These are phyloP conservation scores for Fusarium udum DNA, from an alignment of 2,329 filamentous ascomycete genomes.

Conservation along the genomic window DNA sequence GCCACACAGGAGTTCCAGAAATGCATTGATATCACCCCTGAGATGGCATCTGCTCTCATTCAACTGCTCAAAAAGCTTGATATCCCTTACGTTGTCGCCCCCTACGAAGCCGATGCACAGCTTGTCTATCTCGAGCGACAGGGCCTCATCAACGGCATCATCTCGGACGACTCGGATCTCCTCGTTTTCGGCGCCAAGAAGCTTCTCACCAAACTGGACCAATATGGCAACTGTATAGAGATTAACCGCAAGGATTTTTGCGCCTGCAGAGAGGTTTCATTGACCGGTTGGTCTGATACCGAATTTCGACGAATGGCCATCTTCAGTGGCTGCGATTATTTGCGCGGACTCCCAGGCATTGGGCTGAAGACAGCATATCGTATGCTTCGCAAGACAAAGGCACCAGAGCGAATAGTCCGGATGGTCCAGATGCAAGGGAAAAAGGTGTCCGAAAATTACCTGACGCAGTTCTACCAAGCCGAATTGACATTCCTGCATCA, in stretches of 20 bases:
- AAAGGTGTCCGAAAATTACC: slow-evolving; percentile 82
- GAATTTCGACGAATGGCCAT: slow-evolving; percentile 98
- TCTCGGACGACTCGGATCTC: slow-evolving; percentile 96
- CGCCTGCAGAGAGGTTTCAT: slow-evolving; percentile 84
- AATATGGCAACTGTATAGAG: slow-evolving; percentile 92
- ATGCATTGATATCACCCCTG: slow-evolving; percentile 91
- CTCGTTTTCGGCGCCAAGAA: slow-evolving; percentile 93
- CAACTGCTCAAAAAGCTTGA: slow-evolving; percentile 85
- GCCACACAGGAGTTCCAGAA: slow-evolving; percentile 92
- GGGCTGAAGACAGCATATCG: slow-evolving; percentile 94
- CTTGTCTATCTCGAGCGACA: slow-evolving; percentile 91
- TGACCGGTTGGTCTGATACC: slow-evolving; percentile 90
- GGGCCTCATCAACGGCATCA: slow-evolving; percentile 84
- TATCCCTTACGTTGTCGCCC: slow-evolving; percentile 90
- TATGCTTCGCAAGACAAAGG: slow-evolving; percentile 89
- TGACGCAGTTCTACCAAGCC: slow-evolving; percentile 83
- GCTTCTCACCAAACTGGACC: slow-evolving; percentile 91
- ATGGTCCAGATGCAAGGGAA: slow-evolving; percentile 92
- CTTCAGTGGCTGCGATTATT: slow-evolving; percentile 93
- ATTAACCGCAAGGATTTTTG: slow-evolving; percentile 91
- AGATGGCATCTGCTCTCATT: slow-evolving; percentile 93
- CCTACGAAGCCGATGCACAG: slow-evolving; percentile 98
- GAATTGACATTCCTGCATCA: slow-evolving; percentile 95
- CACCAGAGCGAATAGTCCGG: slow-evolving; percentile 81
- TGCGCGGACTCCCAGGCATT: slow-evolving; percentile 84